Evolutionary conservation across 495 filamentous ascomycete species (phyloP), one percentile per base, ranked within the genome.

Genomic region (Penicillium manginii): DNA sequence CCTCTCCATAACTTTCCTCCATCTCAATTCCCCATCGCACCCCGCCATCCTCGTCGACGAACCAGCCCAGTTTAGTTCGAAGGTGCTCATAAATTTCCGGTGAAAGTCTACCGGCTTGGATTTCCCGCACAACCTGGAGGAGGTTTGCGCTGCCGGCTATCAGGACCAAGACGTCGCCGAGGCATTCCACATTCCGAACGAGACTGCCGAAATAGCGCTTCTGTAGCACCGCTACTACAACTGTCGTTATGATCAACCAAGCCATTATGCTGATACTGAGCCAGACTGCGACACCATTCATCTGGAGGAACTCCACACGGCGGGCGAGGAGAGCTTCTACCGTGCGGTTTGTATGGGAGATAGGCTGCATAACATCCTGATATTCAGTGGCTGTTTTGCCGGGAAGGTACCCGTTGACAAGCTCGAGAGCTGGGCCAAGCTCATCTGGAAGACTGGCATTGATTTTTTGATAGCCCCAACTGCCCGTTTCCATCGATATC

Each of bases 251-350:
- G 29, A 72, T 61, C 14, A 78, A 56, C 58, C 73, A 72, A 2
- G n/a, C 58, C 26, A 76, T 60, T 42, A 78, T 76, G 14, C 52
- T 33, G 47, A 78, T 61, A 49, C 70, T 75, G 22, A 78, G 61
- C 60, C 70, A 70, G 21, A 74, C 72, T 1, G 73, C 72, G 17
- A 66, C 57, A 6, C 52, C 54, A 31, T 65, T 69, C 62, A 77
- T 70, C 15, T 66, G 62, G 2, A 77, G 53, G 2, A 71, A 43
- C 23, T 72, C 65, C 11, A 73, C 68, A 6, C 63, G 64, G 5
- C 60, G 67, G 9, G 49, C 59, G 18, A 64, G 22, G n/a, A 54
- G 23, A 14, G 50, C 56, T 43, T 54, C 43, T 23, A 57, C 55
- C 18, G 59, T 69, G n/a, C 57, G 47, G 10, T 68, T 60, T 17